These are phyloP conservation scores for Bryopsis sp. DNA, from an alignment of 139 green algal species.

Conservation along the genomic window DNA sequence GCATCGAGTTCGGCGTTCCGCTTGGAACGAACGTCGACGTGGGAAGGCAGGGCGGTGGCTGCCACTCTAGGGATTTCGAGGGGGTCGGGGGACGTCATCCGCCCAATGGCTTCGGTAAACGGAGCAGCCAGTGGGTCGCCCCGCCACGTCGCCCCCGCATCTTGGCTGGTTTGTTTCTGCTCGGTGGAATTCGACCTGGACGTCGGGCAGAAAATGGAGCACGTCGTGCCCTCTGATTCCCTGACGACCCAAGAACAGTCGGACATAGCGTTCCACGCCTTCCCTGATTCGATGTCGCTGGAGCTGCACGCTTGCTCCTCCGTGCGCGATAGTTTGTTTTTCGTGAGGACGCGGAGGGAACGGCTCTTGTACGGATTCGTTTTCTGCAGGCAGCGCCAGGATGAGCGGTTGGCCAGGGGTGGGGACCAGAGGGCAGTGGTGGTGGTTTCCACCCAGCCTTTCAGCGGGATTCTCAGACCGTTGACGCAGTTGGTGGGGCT, in stretches of 20 bases:
- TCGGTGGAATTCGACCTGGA: conserved; percentile 4
- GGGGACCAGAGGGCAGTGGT: conserved; percentile 77
- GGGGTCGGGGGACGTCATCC: too few species aligned
- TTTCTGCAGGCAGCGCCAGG: conserved; percentile 88
- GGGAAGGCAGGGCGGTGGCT: too few species aligned
- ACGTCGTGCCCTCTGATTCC: neutral
- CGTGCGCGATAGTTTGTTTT: neutral
- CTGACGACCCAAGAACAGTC: conserved; percentile 6
- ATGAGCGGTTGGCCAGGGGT: conserved; percentile 64
- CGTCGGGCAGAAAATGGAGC: neutral
- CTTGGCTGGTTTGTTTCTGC: too few species aligned
- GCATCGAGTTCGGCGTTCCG: too few species aligned
- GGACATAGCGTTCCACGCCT: conserved; percentile 4
- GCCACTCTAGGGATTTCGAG: too few species aligned
- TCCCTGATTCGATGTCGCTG: conserved; percentile 4
- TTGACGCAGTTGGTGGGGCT: neutral
- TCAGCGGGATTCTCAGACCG: conserved; percentile 19
- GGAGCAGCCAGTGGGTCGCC: too few species aligned
- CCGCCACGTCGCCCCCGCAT: too few species aligned
- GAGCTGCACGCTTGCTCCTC: neutral
- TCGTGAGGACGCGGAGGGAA: neutral
- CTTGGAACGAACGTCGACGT: too few species aligned
- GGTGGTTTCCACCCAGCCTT: conserved; percentile 54
- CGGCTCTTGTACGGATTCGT: conserved; percentile 46
- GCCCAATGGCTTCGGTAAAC: too few species aligned